Evolutionary conservation across 139 green algal species (phyloP), one percentile per base, ranked within the genome.

Genomic region (Picochlorum sp.): DNA sequence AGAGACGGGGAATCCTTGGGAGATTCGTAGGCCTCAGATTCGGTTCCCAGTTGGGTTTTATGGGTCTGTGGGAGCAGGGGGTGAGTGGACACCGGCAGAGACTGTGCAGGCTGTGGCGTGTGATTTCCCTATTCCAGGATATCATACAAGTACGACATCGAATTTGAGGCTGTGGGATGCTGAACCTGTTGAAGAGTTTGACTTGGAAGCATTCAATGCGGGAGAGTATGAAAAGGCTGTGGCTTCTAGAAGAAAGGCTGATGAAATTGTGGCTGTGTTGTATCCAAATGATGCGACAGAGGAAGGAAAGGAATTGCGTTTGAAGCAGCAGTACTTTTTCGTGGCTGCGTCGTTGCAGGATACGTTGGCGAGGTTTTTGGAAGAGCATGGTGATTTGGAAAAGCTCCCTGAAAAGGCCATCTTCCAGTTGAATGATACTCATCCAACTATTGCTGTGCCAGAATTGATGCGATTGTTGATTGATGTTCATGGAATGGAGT

Each of bases 241-340:
- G 66, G 67, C 80, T 38, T 79, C 84, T 41, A 83, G 82, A 51
- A 82, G 94, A 70, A 77, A 80, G 26, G 92, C 94, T 18, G 91
- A 96, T 68, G 82, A 83, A 62, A 98, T 99, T 83, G 88, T 70
- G 57, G 85, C 85, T 5, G 94, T 99, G 80, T 82, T 99, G 30
- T 99, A 99, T 82, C 94, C 94, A 65, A 95, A 97, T 66, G 94
- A 99, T 78, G 80, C 80, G 47, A 99, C 94, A 4, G 76, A 83
- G 50, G 87, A 97, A 69, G 94, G 94, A 74, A 98, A 98, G 82
- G 87, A 95, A 81, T 85, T 99, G 72, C 88, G 94, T 60, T 81
- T 99, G 28, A 96, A 96, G 87, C 94, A 99, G 86, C 94, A 99
- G 82, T 95, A 94, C 83, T 98, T 99, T 82, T 95, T 98, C 62